A percentile compares a stretch with the other conserved stretches of the same genome.
Evolutionary conservation across 768 basidiomycete species (phyloP).

Genomic region (Myochromella boudieri): DNA sequence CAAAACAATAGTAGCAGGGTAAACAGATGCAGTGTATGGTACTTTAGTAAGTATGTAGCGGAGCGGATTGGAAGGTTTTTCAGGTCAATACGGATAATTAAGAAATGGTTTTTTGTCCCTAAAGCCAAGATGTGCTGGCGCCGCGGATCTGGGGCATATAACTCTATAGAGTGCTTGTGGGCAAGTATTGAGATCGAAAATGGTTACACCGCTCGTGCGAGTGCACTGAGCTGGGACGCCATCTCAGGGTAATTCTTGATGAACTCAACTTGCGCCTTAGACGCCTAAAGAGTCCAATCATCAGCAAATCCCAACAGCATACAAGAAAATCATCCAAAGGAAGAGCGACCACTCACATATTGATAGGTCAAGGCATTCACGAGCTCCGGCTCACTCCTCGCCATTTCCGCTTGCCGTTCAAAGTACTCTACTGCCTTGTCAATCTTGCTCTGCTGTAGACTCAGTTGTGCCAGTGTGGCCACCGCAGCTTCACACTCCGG

Average conservation of each 20-base stretch:
- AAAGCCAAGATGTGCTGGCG: neutral
- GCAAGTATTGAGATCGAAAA: too few relatives aligned
- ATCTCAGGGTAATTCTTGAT: slow-evolving; percentile 80
- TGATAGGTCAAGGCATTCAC: slow-evolving; percentile 74
- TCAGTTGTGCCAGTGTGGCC: slow-evolving; percentile 91
- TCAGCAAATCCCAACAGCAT: slow-evolving; percentile 6
- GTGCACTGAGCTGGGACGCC: slow-evolving; percentile 62
- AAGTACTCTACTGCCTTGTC: slow-evolving; percentile 87
- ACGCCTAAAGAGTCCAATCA: slow-evolving; percentile 51
- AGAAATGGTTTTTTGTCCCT: neutral
- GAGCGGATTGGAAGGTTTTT: neutral
- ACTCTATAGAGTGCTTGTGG: neutral
- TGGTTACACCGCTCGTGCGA: slow-evolving; percentile 32
- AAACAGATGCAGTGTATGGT: slow-evolving; percentile 6
- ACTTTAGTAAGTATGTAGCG: neutral
- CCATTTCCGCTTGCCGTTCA: slow-evolving; percentile 77
- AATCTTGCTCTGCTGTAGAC: slow-evolving; percentile 87
- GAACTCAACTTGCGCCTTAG: slow-evolving; percentile 81
- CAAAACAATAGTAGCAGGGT: slow-evolving; percentile 3
- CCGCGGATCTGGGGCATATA: neutral
- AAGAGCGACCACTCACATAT: slow-evolving; percentile 52
- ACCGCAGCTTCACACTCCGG: slow-evolving; percentile 96
- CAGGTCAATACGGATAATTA: neutral
- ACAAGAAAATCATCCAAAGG: neutral
- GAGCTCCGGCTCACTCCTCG: slow-evolving; percentile 89